phyloP scores from a whole-genome alignment of 1,284 basidiomycete species.

The Caloboletus inedulis region DNA sequence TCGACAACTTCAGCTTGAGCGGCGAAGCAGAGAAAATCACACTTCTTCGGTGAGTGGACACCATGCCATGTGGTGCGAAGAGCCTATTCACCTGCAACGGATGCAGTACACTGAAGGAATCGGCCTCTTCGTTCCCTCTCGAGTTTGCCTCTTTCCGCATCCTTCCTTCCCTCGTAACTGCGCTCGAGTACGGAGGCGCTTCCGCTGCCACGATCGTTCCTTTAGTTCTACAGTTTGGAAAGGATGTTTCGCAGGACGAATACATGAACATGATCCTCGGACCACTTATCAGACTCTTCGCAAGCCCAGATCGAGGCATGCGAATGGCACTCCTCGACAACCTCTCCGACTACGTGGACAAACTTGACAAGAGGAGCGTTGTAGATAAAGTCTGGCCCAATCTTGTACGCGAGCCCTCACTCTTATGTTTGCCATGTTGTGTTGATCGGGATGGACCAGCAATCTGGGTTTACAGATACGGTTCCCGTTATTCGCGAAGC shows the following conservation, averaged over 20 bases:
- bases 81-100: background rate
- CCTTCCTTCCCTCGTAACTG: constrained; percentile 82
- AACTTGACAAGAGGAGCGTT: constrained; percentile 82
- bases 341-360: constrained; percentile 80
- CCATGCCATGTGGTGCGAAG: background rate
- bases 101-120: constrained; percentile 73
- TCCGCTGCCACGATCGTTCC: constrained; percentile 79
- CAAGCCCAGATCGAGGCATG: constrained; percentile 87
- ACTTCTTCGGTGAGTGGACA: constrained; percentile 62
- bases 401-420: constrained; percentile 52
- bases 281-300: constrained; percentile 81
- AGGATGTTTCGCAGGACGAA: constrained; percentile 67
- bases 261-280: constrained; percentile 69
- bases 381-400: constrained; percentile 91
- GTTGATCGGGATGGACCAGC: constrained; percentile 41
- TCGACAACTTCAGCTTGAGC: constrained; percentile 85
- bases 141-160: constrained; percentile 88
- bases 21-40: constrained; percentile 79
- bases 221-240: constrained; percentile 77
- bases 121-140: constrained; percentile 74
- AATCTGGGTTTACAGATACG: constrained; percentile 94
- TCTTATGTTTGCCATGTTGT: background rate
- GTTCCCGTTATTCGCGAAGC: constrained; percentile 93
- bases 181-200: constrained; percentile 82
- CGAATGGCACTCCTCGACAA: constrained; percentile 92